Evolutionary conservation across 2,329 filamentous ascomycete genomes (phyloP).

Genomic region (Pseudogymnoascus sp.): DNA sequence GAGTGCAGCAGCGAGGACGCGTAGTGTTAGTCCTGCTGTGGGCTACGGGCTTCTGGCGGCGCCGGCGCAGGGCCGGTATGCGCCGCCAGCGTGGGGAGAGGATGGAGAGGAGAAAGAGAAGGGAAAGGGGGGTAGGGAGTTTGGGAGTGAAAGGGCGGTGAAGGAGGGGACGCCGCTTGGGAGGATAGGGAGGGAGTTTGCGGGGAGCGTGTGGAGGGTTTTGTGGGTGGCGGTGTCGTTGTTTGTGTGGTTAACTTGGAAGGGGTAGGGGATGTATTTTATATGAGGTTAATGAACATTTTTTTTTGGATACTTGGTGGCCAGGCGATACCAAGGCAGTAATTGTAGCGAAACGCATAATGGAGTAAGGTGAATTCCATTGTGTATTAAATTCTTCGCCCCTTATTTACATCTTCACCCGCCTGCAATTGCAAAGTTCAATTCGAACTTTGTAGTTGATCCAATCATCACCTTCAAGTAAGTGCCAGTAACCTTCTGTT

Average conservation of each 20-base stretch:
- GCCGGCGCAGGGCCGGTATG: conserved; percentile 15
- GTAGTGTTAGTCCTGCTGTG: conserved; percentile 22
- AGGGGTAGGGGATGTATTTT: conserved; percentile 36
- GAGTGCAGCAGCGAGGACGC: conserved; percentile 20
- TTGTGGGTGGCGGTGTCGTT: conserved; percentile 52
- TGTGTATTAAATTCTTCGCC: no score
- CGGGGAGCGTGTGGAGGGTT: conserved; percentile 52
- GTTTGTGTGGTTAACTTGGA: conserved; percentile 59
- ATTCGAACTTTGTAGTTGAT: no score
- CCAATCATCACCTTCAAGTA: no score
- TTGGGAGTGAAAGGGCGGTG: conserved; percentile 11
- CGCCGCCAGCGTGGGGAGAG: conserved; percentile 13
- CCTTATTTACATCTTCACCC: no score
- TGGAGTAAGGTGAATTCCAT: no score
- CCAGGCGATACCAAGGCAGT: no score
- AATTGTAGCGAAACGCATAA: no score
- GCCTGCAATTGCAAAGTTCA: no score
- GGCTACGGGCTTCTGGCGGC: conserved; percentile 23
- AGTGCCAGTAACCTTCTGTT: no score
- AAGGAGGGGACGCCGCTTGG: conserved; percentile 32
- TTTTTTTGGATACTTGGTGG: neutral
- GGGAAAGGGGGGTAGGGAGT: neutral
- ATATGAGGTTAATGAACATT: neutral
- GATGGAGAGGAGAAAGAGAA: conserved; percentile 9
- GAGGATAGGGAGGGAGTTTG: conserved; percentile 50